phyloP scores from a whole-genome alignment of 805 yeast species.

The Ogataea wickerhamii region DNA sequence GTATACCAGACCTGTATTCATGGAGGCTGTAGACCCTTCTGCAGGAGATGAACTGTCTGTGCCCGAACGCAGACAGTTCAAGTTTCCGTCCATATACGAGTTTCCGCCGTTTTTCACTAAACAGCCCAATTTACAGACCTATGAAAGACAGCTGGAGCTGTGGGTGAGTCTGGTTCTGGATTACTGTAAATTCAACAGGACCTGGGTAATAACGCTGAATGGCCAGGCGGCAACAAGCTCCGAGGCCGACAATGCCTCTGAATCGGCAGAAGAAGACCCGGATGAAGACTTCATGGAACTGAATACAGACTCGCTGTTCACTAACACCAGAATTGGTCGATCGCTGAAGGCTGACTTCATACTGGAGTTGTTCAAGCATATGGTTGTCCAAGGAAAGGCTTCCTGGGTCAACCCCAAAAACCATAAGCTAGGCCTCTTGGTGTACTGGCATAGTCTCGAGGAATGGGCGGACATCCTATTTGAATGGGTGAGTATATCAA shows the following conservation, averaged over 20 bases:
- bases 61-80: slow-evolving; percentile 10
- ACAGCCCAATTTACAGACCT: slow-evolving; percentile 79
- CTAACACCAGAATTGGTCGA: slow-evolving; percentile 50
- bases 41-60: not conserved
- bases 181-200: slow-evolving; percentile 53
- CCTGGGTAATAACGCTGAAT: slow-evolving; percentile 49
- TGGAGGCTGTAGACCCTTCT: no score
- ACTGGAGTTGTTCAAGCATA: slow-evolving; percentile 49
- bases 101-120: slow-evolving; percentile 92
- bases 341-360: slow-evolving; percentile 52
- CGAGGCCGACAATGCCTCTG: slow-evolving; percentile 3
- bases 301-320: slow-evolving; percentile 37
- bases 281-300: slow-evolving; percentile 14
- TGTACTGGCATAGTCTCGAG: slow-evolving; percentile 68
- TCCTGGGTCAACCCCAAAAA: slow-evolving; percentile 47
- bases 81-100: slow-evolving; percentile 53
- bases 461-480: slow-evolving; percentile 62
- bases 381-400: slow-evolving; percentile 56
- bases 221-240: slow-evolving; percentile 28
- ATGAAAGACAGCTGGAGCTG: slow-evolving; percentile 69
- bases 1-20: no score
- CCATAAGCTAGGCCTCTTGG: slow-evolving; percentile 44
- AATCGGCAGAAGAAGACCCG: slow-evolving; percentile 24
- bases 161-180: slow-evolving; percentile 68
- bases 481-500: slow-evolving; percentile 49